Evolutionary conservation across 2,329 filamentous ascomycete genomes (phyloP).

Genomic region (Xylariaceae sp.): DNA sequence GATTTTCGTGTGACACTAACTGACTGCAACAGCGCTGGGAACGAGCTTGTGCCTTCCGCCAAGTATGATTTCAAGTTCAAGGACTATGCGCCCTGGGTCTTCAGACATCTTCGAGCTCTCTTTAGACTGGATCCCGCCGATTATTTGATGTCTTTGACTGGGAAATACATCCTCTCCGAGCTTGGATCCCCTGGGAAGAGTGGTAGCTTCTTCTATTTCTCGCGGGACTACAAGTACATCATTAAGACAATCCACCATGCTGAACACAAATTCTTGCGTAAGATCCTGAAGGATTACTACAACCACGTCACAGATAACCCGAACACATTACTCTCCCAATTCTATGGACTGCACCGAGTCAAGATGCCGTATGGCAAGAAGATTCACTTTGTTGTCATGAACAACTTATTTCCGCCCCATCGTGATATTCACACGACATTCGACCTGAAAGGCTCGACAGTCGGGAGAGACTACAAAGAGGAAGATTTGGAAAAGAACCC

Average conservation of each 20-base stretch:
- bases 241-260: constrained; percentile 99
- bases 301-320: constrained; percentile 88
- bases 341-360: constrained; percentile 93
- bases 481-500: constrained; percentile 86
- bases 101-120: constrained; percentile 80
- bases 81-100: constrained; percentile 99
- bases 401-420: constrained; percentile 96
- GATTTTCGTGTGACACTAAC: constrained; percentile 29
- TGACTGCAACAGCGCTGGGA: constrained; percentile 71
- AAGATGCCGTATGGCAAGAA: constrained; percentile 98
- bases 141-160: constrained; percentile 95
- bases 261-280: constrained; percentile 83
- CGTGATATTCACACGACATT: constrained; percentile 96
- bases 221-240: constrained; percentile 98
- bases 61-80: constrained; percentile 99
- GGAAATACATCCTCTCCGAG: constrained; percentile 97
- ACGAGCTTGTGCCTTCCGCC: constrained; percentile 93
- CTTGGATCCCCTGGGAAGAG: constrained; percentile 96
- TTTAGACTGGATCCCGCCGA: constrained; percentile 95
- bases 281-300: constrained; percentile 88
- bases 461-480: constrained; percentile 87
- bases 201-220: constrained; percentile 99
- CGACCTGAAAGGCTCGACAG: constrained; percentile 92
- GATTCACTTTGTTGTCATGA: constrained; percentile 99
- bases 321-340: constrained; percentile 94